These are phyloP conservation scores for Blakeslea trispora DNA, from an alignment of 371 early-diverging fungal species.

Conservation along the genomic window DNA sequence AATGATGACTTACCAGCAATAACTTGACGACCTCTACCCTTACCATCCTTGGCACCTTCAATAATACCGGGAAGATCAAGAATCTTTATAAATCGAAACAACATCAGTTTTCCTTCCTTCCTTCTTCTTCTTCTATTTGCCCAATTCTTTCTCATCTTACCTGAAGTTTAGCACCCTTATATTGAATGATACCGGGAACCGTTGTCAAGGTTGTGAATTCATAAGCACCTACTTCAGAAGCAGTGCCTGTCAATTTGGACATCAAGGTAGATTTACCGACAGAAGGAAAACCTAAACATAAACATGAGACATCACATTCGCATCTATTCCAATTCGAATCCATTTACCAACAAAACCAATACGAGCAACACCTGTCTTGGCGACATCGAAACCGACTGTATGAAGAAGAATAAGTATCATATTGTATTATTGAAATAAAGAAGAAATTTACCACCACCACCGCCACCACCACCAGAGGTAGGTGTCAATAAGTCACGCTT, in stretches of 20 bases:
- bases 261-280: conserved; percentile 98
- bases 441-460: conserved; percentile 59
- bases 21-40: conserved; percentile 98
- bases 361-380: conserved; percentile 96
- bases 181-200: conserved; percentile 95
- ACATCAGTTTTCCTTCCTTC: not conserved
- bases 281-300: conserved; percentile 85
- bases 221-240: conserved; percentile 95
- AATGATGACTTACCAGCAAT: conserved; percentile 57
- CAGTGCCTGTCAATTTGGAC: conserved; percentile 97
- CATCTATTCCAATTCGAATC: too few relatives aligned
- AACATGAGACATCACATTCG: not conserved
- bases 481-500: conserved; percentile 94
- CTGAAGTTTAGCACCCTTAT: conserved; percentile 97
- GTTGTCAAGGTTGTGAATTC: conserved; percentile 99
- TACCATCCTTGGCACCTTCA: conserved; percentile 99
- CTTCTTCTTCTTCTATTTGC: not conserved
- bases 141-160: conserved; percentile 25
- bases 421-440: too few relatives aligned
- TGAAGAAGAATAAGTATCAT: too few relatives aligned
- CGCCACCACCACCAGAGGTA: conserved; percentile 78
- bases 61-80: conserved; percentile 94
- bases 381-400: conserved; percentile 93
- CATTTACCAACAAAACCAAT: conserved; percentile 85
- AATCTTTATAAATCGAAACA: conserved; percentile 29